Percentiles rank a stretch among this genome's conserved stretches.
Evolutionary conservation across 2,329 filamentous ascomycete species (phyloP).

Genomic region (Clarireedia paspali): DNA sequence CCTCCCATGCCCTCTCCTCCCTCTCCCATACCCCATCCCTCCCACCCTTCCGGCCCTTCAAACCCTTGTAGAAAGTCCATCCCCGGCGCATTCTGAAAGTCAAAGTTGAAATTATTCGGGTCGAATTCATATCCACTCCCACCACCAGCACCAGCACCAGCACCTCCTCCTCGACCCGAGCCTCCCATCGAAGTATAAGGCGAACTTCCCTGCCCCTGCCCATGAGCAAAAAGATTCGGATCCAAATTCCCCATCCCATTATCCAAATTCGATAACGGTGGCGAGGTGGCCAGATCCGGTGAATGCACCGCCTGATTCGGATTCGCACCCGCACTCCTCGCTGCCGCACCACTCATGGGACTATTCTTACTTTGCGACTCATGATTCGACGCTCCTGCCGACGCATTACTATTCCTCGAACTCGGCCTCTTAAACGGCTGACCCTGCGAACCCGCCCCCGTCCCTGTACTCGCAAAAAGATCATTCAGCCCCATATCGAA

Average conservation of each 20-base stretch:
- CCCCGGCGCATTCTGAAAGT: conserved; percentile 18
- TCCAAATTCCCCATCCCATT: not conserved
- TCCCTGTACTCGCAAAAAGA: conserved; percentile 14
- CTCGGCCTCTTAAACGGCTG: not conserved
- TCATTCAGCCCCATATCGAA: conserved; percentile 30
- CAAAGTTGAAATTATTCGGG: not conserved
- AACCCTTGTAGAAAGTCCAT: conserved; percentile 23
- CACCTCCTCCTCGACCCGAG: not conserved
- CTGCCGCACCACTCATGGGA: too few relatives aligned
- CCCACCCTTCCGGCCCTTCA: not conserved
- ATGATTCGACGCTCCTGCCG: too few relatives aligned
- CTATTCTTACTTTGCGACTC: too few relatives aligned
- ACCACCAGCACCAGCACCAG: not conserved
- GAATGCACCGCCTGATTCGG: not conserved
- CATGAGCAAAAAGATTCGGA: conserved; percentile 9
- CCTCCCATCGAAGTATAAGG: not conserved
- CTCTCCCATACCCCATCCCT: conserved; percentile 5
- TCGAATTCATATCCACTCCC: too few relatives aligned
- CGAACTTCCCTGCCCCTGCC: not conserved
- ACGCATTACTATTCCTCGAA: not conserved
- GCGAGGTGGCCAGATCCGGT: conserved; percentile 16
- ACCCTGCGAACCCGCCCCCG: not conserved
- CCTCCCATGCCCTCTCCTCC: conserved; percentile 11
- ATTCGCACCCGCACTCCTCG: not conserved
- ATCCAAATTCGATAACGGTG: conserved; percentile 10